These are phyloP conservation scores for Clonostachys rhizophaga DNA, from an alignment of 2,329 filamentous ascomycete genomes.

Conservation along the genomic window DNA sequence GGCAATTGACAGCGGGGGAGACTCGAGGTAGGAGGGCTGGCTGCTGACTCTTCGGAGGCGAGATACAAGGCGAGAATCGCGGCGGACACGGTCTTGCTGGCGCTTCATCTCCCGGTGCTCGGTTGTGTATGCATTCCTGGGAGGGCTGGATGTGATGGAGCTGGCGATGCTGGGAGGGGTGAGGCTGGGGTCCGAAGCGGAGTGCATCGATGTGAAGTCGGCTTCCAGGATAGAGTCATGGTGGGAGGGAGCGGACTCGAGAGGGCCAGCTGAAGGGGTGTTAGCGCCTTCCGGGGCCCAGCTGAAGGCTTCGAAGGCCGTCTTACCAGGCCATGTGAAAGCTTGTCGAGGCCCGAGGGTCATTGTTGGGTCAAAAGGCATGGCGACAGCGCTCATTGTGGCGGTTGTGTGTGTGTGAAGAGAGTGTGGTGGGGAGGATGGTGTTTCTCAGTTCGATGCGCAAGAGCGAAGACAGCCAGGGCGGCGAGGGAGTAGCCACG, in stretches of 20 bases:
- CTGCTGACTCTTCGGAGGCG: constrained; percentile 48
- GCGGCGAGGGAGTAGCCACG: no score
- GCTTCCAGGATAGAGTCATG: constrained; percentile 31
- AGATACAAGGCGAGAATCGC: constrained; percentile 49
- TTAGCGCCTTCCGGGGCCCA: not conserved
- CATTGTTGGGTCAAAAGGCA: constrained; percentile 46
- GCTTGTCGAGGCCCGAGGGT: constrained; percentile 42
- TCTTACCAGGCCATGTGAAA: constrained; percentile 45
- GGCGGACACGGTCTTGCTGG: constrained; percentile 53
- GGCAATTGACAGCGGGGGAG: constrained; percentile 23
- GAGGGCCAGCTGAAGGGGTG: constrained; percentile 12
- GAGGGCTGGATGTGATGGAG: constrained; percentile 55
- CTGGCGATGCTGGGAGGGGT: constrained; percentile 43
- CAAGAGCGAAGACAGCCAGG: no score
- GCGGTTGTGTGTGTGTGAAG: not conserved
- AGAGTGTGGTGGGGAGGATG: no score
- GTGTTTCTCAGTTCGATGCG: no score
- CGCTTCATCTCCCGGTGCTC: constrained; percentile 60
- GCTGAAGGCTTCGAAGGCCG: not conserved
- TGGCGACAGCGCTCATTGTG: constrained; percentile 37
- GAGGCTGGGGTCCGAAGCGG: constrained; percentile 42
- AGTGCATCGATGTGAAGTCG: constrained; percentile 31
- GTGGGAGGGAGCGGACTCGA: constrained; percentile 24
- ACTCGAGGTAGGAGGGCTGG: constrained; percentile 30
- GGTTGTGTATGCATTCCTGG: constrained; percentile 45